Percentiles rank a stretch among this genome's conserved stretches.
Evolutionary conservation across 169 alveolate species (phyloP).

Genomic region (Perkinsus marinus): DNA sequence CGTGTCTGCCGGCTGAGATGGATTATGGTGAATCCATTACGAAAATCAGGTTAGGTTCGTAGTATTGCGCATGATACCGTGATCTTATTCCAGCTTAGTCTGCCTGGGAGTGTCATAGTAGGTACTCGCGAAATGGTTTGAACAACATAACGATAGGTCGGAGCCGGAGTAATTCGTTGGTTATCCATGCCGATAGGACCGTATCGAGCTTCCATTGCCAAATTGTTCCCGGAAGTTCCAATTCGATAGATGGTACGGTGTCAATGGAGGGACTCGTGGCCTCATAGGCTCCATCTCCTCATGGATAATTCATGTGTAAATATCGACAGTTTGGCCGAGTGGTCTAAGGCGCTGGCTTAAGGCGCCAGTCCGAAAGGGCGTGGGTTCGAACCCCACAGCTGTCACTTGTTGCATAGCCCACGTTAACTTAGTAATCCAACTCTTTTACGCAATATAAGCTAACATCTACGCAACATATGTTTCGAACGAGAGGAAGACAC

Average conservation of each 20-base stretch:
- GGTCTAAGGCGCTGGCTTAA: constrained; percentile 96
- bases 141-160: neutral
- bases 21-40: neutral
- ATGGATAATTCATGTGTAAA: neutral
- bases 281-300: neutral
- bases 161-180: neutral
- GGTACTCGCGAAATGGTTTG: neutral
- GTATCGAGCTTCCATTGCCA: neutral
- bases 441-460: too few species aligned
- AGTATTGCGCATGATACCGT: too few species aligned
- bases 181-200: neutral
- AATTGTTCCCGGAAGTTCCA: neutral
- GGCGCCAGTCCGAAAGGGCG: constrained; percentile 97
- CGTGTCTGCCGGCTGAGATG: neutral
- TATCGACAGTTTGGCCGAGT: constrained; percentile 84
- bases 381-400: constrained; percentile 97
- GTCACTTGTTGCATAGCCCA: too few species aligned
- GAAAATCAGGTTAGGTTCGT: neutral
- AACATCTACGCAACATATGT: too few species aligned
- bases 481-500: too few species aligned
- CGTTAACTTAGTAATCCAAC: too few species aligned
- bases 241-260: neutral
- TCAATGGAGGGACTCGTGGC: neutral
- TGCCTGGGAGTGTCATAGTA: neutral
- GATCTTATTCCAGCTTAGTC: neutral